Evolutionary conservation across 2,329 filamentous ascomycete genomes (phyloP), one percentile per base, ranked within the genome.

Genomic region (Cercospora zeae-maydis): DNA sequence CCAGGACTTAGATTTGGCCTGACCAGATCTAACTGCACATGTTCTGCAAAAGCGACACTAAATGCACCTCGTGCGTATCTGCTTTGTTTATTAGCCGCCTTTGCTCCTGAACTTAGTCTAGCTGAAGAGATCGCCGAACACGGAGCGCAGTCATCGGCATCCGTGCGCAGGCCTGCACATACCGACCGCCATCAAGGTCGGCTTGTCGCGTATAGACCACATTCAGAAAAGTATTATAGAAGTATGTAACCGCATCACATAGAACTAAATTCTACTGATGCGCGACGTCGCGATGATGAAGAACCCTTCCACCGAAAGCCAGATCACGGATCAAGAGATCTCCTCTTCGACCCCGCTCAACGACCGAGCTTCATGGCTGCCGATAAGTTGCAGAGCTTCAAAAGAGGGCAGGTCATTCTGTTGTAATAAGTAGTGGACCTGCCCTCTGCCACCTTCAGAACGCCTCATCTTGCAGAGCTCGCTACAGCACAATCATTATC

Each of bases 311-410:
- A 16, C 54, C 54, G 54, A 30, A 27, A 14, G 54, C 54, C 54
- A 57, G 54, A 5, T 14, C 54, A 42, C 36, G 54, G 45, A n/a
- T 19, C 54, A 37, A 45, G n/a, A 42, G 34, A 31, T 11, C 54
- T 57, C 54, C 54, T 57, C 54, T 57, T 57, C 37, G 54, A 57
- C 54, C 54, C 54, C 54, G 54, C 54, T 57, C 54, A 42, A 57
- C 45, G 54, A 57, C 54, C 34, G 54, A 57, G 54, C 54, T 57
- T 33, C 54, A 45, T 9, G 5, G 10, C 2, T 19, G 24, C n/a
- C 27, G 19, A 27, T 16, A 11, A 34, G 31, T 33, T 34, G n/a
- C 14, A 47, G 36, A 45, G 55, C 55, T 42, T 30, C 24, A 27
- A 27, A 30, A 51, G 27, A 59, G 33, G 27, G 39, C 36, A 59